These are phyloP conservation scores for Colletotrichum sojae DNA, from an alignment of 2,329 filamentous ascomycete species.

Conservation along the genomic window DNA sequence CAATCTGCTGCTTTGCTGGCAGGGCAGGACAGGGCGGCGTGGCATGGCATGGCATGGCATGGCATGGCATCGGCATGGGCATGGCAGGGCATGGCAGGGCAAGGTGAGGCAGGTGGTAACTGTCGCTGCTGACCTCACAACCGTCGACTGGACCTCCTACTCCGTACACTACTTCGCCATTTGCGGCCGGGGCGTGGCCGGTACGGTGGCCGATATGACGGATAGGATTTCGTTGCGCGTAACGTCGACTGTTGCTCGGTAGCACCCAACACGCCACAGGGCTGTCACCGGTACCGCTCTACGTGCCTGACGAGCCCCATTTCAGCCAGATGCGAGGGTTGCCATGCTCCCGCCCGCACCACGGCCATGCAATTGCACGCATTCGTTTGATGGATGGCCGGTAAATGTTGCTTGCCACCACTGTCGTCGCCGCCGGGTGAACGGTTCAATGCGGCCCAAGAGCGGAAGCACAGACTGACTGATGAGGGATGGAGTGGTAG, in stretches of 20 bases:
- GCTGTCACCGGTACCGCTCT: slow-evolving; percentile 9
- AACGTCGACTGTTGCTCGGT: slow-evolving; percentile 22
- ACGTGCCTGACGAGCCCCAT: slow-evolving; percentile 26
- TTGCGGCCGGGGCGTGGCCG: slow-evolving; percentile 24
- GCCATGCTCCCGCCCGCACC: slow-evolving; percentile 14
- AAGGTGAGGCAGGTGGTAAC: neutral
- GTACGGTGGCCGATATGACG: slow-evolving; percentile 5
- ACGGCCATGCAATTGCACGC: slow-evolving; percentile 10
- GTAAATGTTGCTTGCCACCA: neutral
- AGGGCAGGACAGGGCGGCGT: neutral
- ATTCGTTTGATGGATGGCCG: slow-evolving; percentile 4
- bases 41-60: slow-evolving; percentile 23
- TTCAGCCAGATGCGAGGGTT: neutral
- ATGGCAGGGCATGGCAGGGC: too few relatives aligned
- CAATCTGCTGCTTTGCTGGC: slow-evolving; percentile 19
- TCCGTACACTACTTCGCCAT: neutral
- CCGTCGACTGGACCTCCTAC: neutral
- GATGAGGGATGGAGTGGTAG: too few relatives aligned
- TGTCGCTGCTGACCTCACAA: slow-evolving; percentile 25
- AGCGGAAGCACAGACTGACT: neutral
- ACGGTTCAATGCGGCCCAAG: neutral
- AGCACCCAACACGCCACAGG: slow-evolving; percentile 7
- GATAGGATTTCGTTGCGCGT: slow-evolving; percentile 28
- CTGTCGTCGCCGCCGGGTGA: slow-evolving; percentile 6
- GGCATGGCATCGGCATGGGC: neutral